phyloP scores from a whole-genome alignment of 352 stramenopile species.

The Blastocystis sp. region DNA sequence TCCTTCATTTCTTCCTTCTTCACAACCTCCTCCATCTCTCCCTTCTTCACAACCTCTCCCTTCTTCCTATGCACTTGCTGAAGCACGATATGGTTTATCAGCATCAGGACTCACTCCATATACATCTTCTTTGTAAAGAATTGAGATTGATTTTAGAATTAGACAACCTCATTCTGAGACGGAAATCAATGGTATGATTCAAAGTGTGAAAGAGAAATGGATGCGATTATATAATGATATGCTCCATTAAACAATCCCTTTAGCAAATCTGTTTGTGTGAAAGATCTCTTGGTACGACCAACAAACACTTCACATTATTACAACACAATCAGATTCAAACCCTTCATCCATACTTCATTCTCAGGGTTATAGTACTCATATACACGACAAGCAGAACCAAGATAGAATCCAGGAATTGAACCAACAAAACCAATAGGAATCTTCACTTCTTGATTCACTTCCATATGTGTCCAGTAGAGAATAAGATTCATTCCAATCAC shows the following conservation, averaged over 20 bases:
- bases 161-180: background rate
- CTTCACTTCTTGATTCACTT: background rate
- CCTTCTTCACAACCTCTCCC: background rate
- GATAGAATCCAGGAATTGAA: background rate
- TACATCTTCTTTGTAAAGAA: background rate
- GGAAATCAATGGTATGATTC: background rate
- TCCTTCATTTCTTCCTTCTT: too few species aligned
- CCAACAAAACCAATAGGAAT: slow-evolving; percentile 12
- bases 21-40: too few species aligned
- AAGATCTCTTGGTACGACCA: too few species aligned
- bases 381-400: background rate
- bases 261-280: background rate
- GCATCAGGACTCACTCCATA: background rate
- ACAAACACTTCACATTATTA: background rate
- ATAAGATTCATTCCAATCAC: background rate
- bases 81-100: background rate
- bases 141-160: background rate
- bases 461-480: slow-evolving; percentile 38
- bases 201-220: background rate
- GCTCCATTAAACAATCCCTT: background rate
- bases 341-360: slow-evolving; percentile 25
- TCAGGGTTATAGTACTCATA: slow-evolving; percentile 57
- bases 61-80: background rate
- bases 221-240: background rate
- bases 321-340: background rate